Base-by-base conservation (phyloP, 2,329 filamentous ascomycete genomes). In the Fusarium sp. region DNA sequence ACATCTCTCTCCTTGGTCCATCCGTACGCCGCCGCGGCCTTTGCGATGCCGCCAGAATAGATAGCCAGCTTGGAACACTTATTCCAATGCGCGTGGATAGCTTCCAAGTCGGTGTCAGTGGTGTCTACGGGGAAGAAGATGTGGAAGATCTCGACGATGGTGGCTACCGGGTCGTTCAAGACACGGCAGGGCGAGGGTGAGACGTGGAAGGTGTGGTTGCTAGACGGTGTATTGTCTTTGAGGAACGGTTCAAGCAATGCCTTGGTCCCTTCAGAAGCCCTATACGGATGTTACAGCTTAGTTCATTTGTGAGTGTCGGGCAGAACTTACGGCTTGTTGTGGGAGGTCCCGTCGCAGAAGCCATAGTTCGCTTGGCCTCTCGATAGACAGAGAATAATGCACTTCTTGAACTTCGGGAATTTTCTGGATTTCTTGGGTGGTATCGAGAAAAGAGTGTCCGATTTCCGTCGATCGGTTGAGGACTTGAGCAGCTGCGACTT, bases 201-300 rank as follows among this genome's bases (percentile, higher is more conserved):
- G 27, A 30, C 27, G 27, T 30, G 27, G 27, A 30, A 30, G 27
- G 27, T 30, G 27, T 8, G 38, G 6, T 43, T 43, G n/a, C 6
- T 14, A 0, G 38, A 22, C 6, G 38, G 11, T 3, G 3, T 8
- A 11, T 43, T 43, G 3, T 43, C 38, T 43, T 43, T 43, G n/a
- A 43, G 38, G n/a, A 43, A 43, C 11, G n/a, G 10, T 4, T 43
- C 5, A 2, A 40, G 17, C n/a, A 40, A 3, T 6, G 10, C 3
- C 0, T 4, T 40, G n/a, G 20, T n/a, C 0, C 10, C 0, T 40
- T 40, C n/a, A 40, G n/a, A 40, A n/a, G n/a, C 38, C 1, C 17
- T 40, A 40, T 2, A 0, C 11, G 6, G n/a, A 2, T 12, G 6
- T 12, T 40, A 12, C 38, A 40, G n/a, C n/a, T 40, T 11, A 11